Evolutionary conservation across 2,329 filamentous ascomycete species (phyloP).

Genomic region (Pseudocercospora musae): DNA sequence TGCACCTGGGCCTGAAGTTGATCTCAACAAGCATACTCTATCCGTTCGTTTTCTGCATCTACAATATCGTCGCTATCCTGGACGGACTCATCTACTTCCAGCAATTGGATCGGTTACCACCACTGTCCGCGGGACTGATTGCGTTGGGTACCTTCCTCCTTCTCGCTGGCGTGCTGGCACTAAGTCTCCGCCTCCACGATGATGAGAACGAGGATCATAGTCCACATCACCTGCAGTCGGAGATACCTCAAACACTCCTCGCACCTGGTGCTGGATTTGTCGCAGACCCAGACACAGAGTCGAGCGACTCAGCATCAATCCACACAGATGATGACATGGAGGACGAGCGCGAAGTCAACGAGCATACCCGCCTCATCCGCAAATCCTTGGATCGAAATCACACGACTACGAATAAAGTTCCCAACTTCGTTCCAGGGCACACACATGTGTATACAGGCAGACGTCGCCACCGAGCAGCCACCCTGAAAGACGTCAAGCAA

Average conservation of each 20-base stretch:
- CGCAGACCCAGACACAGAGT: constrained; percentile 31
- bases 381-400: constrained; percentile 19
- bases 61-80: constrained; percentile 97
- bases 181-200: constrained; percentile 90
- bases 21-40: constrained; percentile 95
- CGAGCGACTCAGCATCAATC: constrained; percentile 25
- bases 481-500: constrained; percentile 32
- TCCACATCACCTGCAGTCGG: constrained; percentile 30
- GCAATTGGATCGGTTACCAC: constrained; percentile 75
- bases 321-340: constrained; percentile 25
- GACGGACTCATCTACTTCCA: constrained; percentile 97
- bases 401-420: constrained; percentile 13
- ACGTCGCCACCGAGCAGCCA: constrained; percentile 31
- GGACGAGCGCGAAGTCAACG: constrained; percentile 18
- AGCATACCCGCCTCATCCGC: constrained; percentile 24
- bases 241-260: constrained; percentile 61
- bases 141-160: constrained; percentile 82
- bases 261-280: constrained; percentile 71
- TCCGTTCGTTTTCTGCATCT: constrained; percentile 95
- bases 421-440: constrained; percentile 9
- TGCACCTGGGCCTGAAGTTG: constrained; percentile 88
- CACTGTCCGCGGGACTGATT: constrained; percentile 75
- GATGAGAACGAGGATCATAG: constrained; percentile 57
- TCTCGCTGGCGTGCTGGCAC: constrained; percentile 79
- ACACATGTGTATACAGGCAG: constrained; percentile 18